phyloP scores from a whole-genome alignment of 768 basidiomycete species.

The Amyloporia xantha region DNA sequence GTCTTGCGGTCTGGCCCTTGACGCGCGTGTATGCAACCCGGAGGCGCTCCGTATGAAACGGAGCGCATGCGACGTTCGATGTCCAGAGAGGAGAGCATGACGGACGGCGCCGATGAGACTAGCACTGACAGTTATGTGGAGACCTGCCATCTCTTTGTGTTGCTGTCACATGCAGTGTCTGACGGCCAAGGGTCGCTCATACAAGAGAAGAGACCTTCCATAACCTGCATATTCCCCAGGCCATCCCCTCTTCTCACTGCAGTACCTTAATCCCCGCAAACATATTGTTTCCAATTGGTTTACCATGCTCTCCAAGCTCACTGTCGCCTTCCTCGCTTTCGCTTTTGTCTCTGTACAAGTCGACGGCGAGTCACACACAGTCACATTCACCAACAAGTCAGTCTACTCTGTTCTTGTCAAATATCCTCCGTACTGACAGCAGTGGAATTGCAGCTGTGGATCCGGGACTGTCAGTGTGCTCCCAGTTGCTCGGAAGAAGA shows the following conservation, averaged over 20 bases:
- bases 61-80: too few relatives aligned
- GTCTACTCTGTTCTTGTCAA: constrained; percentile 5
- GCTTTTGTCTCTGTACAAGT: constrained; percentile 9
- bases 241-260: neutral
- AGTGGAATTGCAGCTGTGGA: neutral
- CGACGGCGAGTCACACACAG: constrained; percentile 32
- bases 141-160: too few relatives aligned
- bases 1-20: too few relatives aligned
- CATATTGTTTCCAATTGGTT: neutral
- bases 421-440: neutral
- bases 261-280: neutral
- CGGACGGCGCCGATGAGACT: too few relatives aligned
- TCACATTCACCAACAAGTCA: constrained; percentile 37
- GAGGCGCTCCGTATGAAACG: too few relatives aligned
- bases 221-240: neutral
- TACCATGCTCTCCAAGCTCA: constrained; percentile 1
- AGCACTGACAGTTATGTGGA: too few relatives aligned
- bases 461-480: neutral
- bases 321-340: neutral
- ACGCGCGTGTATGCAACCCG: too few relatives aligned
- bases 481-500: neutral
- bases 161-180: too few relatives aligned
- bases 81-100: too few relatives aligned
- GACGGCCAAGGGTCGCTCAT: too few relatives aligned
- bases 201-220: neutral